Conservation (phyloP, 805 yeast species). For the Kuraishia piskuri region DNA sequence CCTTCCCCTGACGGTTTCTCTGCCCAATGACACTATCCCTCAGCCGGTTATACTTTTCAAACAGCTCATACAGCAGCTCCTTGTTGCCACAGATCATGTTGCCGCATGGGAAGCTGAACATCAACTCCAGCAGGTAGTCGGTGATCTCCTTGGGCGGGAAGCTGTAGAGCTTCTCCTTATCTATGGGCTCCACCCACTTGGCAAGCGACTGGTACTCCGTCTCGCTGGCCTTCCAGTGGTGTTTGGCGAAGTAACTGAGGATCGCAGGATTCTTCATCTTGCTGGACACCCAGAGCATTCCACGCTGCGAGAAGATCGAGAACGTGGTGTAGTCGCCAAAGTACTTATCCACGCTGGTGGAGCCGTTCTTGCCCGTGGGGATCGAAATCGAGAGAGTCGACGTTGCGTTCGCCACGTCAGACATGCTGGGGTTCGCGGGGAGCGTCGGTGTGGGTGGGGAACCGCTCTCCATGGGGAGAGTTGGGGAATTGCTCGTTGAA, state of each 20-base stretch:
- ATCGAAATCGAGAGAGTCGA: background rate
- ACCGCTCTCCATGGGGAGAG: too few relatives aligned
- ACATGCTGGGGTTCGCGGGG: background rate
- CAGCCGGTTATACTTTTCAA: constrained; percentile 8
- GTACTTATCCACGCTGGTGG: constrained; percentile 6
- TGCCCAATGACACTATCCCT: background rate
- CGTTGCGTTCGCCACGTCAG: background rate
- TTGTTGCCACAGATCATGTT: constrained; percentile 6
- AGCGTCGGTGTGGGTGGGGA: too few relatives aligned
- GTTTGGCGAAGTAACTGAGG: constrained; percentile 15
- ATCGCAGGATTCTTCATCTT: constrained; percentile 9
- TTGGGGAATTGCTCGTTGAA: too few relatives aligned
- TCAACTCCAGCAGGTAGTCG: constrained; percentile 7
- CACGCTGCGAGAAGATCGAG: constrained; percentile 31
- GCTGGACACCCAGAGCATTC: constrained; percentile 29
- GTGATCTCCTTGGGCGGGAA: constrained; percentile 22
- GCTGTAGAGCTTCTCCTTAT: constrained; percentile 14
- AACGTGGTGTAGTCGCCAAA: constrained; percentile 22
- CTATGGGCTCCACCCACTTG: constrained; percentile 27
- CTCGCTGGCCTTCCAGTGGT: constrained; percentile 12
- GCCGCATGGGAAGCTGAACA: constrained; percentile 8
- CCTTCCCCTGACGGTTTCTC: too few relatives aligned
- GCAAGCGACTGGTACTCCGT: constrained; percentile 13
- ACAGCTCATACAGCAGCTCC: constrained; percentile 10
- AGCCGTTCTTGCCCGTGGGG: background rate